Percentiles rank a stretch among this genome's conserved stretches.
These are phyloP conservation scores for Periglandula ipomoeae DNA, from an alignment of 2,329 filamentous ascomycete species.

Conservation along the genomic window DNA sequence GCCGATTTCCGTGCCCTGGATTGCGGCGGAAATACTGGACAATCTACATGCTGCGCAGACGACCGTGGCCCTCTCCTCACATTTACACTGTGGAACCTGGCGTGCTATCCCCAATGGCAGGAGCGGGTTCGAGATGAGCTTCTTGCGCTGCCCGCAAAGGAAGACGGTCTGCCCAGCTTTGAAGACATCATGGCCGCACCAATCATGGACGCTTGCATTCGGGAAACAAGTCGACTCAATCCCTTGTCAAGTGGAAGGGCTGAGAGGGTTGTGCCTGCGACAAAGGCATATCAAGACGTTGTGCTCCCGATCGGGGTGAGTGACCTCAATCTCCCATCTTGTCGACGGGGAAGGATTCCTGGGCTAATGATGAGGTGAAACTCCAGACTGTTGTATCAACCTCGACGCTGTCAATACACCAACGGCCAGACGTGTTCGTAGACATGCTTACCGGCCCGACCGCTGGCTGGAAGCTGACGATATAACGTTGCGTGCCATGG, in stretches of 20 bases:
- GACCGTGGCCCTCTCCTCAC: constrained; percentile 6
- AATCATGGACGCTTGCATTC: constrained; percentile 4
- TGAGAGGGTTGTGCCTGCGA: constrained; percentile 5
- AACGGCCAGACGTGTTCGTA: constrained; percentile 1
- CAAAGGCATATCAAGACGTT: neutral
- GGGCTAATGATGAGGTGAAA: neutral
- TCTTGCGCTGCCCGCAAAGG: neutral
- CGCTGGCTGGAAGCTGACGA: constrained; percentile 7
- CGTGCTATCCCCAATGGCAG: constrained; percentile 3
- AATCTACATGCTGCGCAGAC: constrained; percentile 7
- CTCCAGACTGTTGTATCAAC: constrained; percentile 8
- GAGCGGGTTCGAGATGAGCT: constrained; percentile 1
- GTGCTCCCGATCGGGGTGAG: constrained; percentile 5
- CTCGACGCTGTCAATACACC: constrained; percentile 4
- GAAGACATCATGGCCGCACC: constrained; percentile 2
- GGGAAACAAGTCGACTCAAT: constrained; percentile 2
- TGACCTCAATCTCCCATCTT: neutral
- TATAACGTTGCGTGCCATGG: constrained; percentile 3
- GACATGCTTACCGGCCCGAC: constrained; percentile 2
- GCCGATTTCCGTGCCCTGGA: neutral
- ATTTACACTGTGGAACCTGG: constrained; percentile 5
- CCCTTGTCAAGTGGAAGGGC: constrained; percentile 6
- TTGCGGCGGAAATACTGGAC: constrained; percentile 6
- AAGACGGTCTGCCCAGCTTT: constrained; percentile 2
- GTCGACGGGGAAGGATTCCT: too few species aligned